Evolutionary conservation across 345 rosid genomes (phyloP), one percentile per base, ranked within the genome.

Genomic region (Eucalyptus fibrosa): DNA sequence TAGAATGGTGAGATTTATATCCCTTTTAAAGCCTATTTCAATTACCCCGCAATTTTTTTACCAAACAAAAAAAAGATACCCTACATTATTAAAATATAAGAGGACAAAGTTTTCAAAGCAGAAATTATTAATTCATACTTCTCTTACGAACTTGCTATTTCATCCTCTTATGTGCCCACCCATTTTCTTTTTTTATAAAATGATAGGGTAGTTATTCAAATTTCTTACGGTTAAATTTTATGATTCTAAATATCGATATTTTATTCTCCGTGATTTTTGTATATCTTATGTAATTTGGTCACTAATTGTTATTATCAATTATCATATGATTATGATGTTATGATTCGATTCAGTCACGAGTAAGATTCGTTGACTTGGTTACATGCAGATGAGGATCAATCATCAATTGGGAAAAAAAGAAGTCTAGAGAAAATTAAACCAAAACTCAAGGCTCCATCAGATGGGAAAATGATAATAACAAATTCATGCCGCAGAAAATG

Each of bases 191-290:
- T 62, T 62, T 62, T 16, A 30, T 30, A 7, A 5, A 13, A 30
- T 60, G 32, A n/a, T 3, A 13, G 5, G 0, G 72, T 13, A 28
- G 34, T 2, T 65, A 30, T 65, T n/a, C 34, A 17, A 28, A 65
- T 65, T n/a, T 65, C 10, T 15, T 16, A 65, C 0, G 0, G 3
- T 65, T 30, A 65, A 65, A 65, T 1, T 1, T 30, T 0, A 4
- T 65, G 3, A 65, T 65, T 18, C 5, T 65, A 65, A 30, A 65
- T 14, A 4, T 65, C 1, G 10, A 65, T 65, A 14, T 30, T 65
- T 65, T 12, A 6, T 65, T 62, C 3, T 1, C 4, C 4, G 3
- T 15, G 34, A 30, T 65, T 65, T 9, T 62, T n/a, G 8, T 65
- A 0, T 7, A 65, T 14, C 4, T 65, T 21, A 21, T 77, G 8